Percentiles rank a stretch among this genome's conserved stretches.
Conservation (phyloP, 306 rosid genomes). For the Luffa aegyptiaca region DNA sequence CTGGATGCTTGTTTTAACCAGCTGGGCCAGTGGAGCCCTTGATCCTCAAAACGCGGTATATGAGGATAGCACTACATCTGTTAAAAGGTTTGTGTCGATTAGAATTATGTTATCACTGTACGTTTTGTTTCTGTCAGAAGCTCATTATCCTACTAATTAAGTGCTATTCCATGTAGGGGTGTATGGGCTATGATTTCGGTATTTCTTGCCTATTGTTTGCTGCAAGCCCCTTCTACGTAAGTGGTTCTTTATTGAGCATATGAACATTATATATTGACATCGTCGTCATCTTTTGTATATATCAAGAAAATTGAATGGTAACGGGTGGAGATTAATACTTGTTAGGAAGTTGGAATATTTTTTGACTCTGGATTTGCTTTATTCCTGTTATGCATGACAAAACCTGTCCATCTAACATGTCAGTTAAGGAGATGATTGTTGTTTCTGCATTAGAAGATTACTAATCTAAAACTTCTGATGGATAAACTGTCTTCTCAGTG, state of each 20-base stretch:
- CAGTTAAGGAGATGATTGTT: not conserved
- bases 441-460: not conserved
- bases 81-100: constrained; percentile 51
- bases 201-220: constrained; percentile 95
- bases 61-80: constrained; percentile 81
- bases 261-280: not conserved
- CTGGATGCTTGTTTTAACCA: constrained; percentile 17
- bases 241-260: constrained; percentile 19
- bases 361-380: not conserved
- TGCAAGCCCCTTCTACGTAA: constrained; percentile 98
- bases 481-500: not conserved
- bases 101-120: constrained; percentile 2
- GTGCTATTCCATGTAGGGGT: constrained; percentile 57
- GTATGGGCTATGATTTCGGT: constrained; percentile 96
- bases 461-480: not conserved
- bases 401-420: not conserved
- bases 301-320: not conserved
- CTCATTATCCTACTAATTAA: not conserved
- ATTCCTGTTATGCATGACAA: not conserved
- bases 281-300: not conserved
- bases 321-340: not conserved
- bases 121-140: not conserved
- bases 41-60: constrained; percentile 74
- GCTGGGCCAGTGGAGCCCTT: constrained; percentile 96
- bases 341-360: not conserved